Evolutionary conservation across 257 asterid species (phyloP).

Genomic region (Eucommia ulmoides): DNA sequence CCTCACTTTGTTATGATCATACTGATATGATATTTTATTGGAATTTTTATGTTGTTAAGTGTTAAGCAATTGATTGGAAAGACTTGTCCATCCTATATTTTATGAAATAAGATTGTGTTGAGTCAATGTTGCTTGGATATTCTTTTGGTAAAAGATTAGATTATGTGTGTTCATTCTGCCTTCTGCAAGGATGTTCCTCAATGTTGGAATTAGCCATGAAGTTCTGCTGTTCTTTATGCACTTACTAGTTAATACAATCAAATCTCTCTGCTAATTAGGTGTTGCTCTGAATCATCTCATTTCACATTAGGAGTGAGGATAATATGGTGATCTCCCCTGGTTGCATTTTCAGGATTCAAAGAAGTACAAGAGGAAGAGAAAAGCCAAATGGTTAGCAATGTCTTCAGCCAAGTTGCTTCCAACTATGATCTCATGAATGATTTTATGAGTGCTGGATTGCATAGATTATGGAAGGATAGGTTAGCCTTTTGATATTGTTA

Average conservation of each 20-base stretch:
- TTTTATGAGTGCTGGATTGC: conserved; percentile 85
- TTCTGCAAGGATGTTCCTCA: too few species aligned
- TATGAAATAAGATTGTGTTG: too few species aligned
- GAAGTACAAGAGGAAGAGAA: conserved; percentile 81
- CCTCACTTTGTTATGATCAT: neutral
- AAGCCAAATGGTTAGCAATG: conserved; percentile 73
- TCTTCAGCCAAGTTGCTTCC: conserved; percentile 77
- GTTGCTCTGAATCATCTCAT: neutral
- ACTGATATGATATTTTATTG: neutral
- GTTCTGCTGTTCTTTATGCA: neutral
- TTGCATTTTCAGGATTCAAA: conserved; percentile 49
- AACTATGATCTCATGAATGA: conserved; percentile 92
- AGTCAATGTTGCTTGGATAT: too few species aligned
- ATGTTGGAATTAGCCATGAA: neutral
- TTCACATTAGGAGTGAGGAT: neutral
- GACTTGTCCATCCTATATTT: too few species aligned
- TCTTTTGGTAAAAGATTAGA: too few species aligned
- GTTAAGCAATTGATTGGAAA: neutral
- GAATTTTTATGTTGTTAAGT: neutral
- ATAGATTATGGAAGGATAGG: conserved; percentile 95
- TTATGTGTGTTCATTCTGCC: neutral
- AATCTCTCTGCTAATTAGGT: too few species aligned
- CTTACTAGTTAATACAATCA: too few species aligned
- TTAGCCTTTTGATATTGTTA: too few species aligned
- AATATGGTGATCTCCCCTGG: neutral